A percentile compares a stretch with the other conserved stretches of the same genome.
Evolutionary conservation across 2,329 filamentous ascomycete species (phyloP).

Genomic region (Trichoderma simmonsii): DNA sequence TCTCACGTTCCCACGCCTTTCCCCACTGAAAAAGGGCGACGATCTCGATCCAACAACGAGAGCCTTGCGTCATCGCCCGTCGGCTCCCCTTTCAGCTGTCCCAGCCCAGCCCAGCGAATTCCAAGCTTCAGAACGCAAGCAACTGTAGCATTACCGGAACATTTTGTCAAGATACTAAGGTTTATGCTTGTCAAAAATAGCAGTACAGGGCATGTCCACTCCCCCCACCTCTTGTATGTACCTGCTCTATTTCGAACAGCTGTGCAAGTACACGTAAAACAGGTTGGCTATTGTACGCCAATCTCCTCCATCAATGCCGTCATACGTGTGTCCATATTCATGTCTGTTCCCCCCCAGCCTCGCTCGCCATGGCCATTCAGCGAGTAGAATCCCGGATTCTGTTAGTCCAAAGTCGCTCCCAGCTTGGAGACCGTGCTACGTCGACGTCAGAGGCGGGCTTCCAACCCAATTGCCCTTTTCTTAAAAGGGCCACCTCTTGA

Average conservation of each 20-base stretch:
- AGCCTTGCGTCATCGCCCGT: constrained; percentile 6
- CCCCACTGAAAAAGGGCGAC: neutral
- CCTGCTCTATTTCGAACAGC: neutral
- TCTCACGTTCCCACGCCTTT: neutral
- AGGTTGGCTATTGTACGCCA: neutral
- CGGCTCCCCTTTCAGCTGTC: neutral
- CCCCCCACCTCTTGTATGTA: neutral
- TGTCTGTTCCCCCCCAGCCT: neutral
- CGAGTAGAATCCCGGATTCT: neutral
- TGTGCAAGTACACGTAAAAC: neutral
- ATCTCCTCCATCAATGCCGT: neutral
- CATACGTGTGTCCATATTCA: neutral
- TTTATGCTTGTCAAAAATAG: neutral
- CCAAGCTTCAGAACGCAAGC: neutral
- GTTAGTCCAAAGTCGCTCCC: neutral
- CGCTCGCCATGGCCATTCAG: neutral
- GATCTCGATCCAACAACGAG: neutral
- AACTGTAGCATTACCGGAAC: neutral
- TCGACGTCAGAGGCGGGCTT: constrained; percentile 13
- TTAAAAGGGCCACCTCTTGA: neutral
- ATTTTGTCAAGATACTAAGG: neutral
- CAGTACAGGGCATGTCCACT: neutral
- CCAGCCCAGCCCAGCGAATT: neutral
- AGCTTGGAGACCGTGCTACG: neutral
- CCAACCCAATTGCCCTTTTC: neutral